Percentiles rank a stretch among this genome's conserved stretches.
These are phyloP conservation scores for Cardamine resedifolia DNA, from an alignment of 345 rosid species.

Conservation along the genomic window DNA sequence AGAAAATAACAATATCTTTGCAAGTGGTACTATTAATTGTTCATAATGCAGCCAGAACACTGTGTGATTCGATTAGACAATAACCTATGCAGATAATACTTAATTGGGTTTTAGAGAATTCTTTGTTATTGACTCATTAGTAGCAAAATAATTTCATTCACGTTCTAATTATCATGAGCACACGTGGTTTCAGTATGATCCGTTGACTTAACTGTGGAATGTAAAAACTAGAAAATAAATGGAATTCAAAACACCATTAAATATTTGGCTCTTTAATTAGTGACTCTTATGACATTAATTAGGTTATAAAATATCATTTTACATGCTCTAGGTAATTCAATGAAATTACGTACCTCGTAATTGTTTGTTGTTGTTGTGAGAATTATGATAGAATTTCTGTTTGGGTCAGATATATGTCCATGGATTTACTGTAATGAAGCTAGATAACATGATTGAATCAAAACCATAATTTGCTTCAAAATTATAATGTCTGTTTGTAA, in stretches of 20 bases:
- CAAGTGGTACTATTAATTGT: constrained; percentile 27
- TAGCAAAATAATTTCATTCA: constrained; percentile 13
- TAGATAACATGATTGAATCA: background rate
- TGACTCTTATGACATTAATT: background rate
- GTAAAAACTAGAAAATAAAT: background rate
- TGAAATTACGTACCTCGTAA: background rate
- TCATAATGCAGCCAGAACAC: constrained; percentile 15
- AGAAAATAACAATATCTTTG: constrained; percentile 6
- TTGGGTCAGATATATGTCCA: background rate
- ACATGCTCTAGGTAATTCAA: background rate
- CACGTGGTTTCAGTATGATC: constrained; percentile 25
- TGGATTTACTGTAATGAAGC: background rate
- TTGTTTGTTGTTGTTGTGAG: background rate
- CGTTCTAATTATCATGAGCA: constrained; percentile 10
- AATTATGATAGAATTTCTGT: background rate
- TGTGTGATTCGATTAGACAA: background rate
- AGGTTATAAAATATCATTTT: background rate
- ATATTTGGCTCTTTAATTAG: background rate
- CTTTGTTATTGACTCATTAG: constrained; percentile 22
- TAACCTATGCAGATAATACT: background rate
- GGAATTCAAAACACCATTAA: background rate
- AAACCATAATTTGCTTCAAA: background rate
- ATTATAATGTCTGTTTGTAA: background rate
- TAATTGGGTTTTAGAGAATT: background rate
- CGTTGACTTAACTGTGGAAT: background rate